phyloP scores from a whole-genome alignment of 208 protist species.

The Strigomonas oncopelti region DNA sequence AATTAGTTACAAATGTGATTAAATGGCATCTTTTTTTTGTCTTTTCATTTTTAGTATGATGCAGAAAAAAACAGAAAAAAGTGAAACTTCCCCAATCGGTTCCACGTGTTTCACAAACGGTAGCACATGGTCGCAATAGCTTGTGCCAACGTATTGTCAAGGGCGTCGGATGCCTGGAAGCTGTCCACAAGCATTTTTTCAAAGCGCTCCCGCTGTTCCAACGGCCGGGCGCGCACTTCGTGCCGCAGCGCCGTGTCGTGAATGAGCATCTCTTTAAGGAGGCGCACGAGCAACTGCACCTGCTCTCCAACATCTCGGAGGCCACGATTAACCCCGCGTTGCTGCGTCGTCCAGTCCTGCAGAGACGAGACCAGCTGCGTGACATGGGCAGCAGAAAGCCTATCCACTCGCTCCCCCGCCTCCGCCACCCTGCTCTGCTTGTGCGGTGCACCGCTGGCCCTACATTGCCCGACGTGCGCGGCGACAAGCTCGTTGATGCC shows the following conservation, averaged over 20 bases:
- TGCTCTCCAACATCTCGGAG: constrained; percentile 1
- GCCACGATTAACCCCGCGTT: neutral
- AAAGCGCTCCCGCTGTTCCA: constrained; percentile 35
- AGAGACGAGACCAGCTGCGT: neutral
- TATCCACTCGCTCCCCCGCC: neutral
- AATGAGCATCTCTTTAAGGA: constrained; percentile 54
- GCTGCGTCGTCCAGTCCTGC: neutral
- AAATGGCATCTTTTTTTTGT: neutral
- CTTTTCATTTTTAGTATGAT: no score
- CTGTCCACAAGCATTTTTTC: constrained; percentile 35
- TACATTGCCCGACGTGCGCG: constrained; percentile 17
- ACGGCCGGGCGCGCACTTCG: constrained; percentile 30
- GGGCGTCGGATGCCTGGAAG: constrained; percentile 33
- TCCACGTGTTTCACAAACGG: constrained; percentile 5
- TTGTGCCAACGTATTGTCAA: constrained; percentile 32
- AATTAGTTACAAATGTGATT: no score
- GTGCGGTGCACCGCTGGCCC: constrained; percentile 4
- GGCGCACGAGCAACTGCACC: constrained; percentile 24
- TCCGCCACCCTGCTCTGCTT: no score
- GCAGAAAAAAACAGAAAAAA: constrained; percentile 2
- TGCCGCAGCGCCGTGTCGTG: constrained; percentile 51
- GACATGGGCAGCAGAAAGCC: neutral
- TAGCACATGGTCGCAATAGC: constrained; percentile 27
- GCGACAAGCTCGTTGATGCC: constrained; percentile 19
- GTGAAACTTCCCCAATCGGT: neutral